Percentiles rank a stretch among this genome's conserved stretches.
Evolutionary conservation across 345 rosid genomes (phyloP).

Genomic region (Laguncularia racemosa): DNA sequence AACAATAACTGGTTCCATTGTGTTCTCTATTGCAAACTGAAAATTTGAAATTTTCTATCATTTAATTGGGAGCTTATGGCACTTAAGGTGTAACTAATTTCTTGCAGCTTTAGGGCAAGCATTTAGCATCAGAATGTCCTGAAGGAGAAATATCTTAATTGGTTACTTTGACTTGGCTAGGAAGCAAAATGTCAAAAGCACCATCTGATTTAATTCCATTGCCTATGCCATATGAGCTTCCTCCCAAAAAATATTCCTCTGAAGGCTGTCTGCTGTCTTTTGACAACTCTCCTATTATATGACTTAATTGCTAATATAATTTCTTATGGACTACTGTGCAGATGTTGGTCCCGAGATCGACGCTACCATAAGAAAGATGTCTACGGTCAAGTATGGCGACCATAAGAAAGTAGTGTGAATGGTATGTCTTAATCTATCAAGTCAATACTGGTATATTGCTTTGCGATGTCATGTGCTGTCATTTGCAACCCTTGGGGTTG

Average conservation of each 20-base stretch:
- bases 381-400: slow-evolving; percentile 79
- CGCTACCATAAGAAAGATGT: slow-evolving; percentile 66
- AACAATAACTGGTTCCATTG: no score
- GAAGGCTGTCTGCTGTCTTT: slow-evolving; percentile 38
- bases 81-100: neutral
- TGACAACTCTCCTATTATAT: no score
- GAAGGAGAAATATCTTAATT: slow-evolving; percentile 38
- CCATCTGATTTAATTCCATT: slow-evolving; percentile 42
- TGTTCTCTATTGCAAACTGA: no score
- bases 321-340: slow-evolving; percentile 11
- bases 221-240: slow-evolving; percentile 78
- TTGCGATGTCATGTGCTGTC: no score
- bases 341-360: slow-evolving; percentile 93
- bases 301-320: neutral
- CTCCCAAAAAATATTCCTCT: slow-evolving; percentile 54
- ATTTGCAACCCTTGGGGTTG: no score
- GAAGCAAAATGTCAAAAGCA: slow-evolving; percentile 21
- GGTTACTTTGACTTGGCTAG: slow-evolving; percentile 63
- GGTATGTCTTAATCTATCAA: no score
- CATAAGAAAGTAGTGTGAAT: no score
- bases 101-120: slow-evolving; percentile 14
- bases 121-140: slow-evolving; percentile 11
- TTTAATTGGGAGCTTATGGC: neutral
- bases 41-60: no score
- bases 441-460: no score